A percentile compares a stretch with the other conserved stretches of the same genome.
Evolutionary conservation across 257 asterid genomes (phyloP).

Genomic region (Craterostigma plantagineum): DNA sequence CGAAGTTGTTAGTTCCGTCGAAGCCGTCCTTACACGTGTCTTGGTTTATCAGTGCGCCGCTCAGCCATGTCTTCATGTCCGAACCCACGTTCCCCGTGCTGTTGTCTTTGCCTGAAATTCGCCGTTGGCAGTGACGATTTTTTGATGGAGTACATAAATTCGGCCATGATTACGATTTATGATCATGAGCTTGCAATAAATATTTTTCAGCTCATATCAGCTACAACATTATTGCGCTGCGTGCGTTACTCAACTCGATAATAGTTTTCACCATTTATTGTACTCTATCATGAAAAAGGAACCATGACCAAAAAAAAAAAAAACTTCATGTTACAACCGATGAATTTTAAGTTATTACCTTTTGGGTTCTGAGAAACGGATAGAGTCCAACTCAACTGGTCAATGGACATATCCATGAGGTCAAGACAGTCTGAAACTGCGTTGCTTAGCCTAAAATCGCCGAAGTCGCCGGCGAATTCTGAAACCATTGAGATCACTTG

Average conservation of each 20-base stretch:
- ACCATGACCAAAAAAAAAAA: too few species aligned
- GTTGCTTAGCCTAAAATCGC: slow-evolving; percentile 28
- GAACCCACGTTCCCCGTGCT: slow-evolving; percentile 1
- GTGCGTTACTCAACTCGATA: too few species aligned
- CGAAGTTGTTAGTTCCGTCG: neutral
- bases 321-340: too few species aligned
- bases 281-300: too few species aligned
- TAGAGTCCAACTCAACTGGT: slow-evolving; percentile 30
- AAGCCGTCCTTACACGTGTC: slow-evolving; percentile 2
- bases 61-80: slow-evolving; percentile 4
- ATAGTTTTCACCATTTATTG: too few species aligned
- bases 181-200: too few species aligned
- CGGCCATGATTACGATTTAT: too few species aligned
- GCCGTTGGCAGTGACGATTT: too few species aligned
- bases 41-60: neutral
- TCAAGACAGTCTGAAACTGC: slow-evolving; percentile 52
- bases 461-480: slow-evolving; percentile 17
- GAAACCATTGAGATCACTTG: slow-evolving; percentile 25
- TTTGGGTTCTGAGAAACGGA: slow-evolving; percentile 25
- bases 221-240: too few species aligned
- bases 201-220: too few species aligned
- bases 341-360: slow-evolving; percentile 11
- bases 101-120: slow-evolving; percentile 2
- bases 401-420: slow-evolving; percentile 42
- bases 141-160: too few species aligned